A percentile compares a stretch with the other conserved stretches of the same genome.
These are phyloP conservation scores for Bidens hawaiensis DNA, from an alignment of 140 eudicot species.

Conservation along the genomic window DNA sequence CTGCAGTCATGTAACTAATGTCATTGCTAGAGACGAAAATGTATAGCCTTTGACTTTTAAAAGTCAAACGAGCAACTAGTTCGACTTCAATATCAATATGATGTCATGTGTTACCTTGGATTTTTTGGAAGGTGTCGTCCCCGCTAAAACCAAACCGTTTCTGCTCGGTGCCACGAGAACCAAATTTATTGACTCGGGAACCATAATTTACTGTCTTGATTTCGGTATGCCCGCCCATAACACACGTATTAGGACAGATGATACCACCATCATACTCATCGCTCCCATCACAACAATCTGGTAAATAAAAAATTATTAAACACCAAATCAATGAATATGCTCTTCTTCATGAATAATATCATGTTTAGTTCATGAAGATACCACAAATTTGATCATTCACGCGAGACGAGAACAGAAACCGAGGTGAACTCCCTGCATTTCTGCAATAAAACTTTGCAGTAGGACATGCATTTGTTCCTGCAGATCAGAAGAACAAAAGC, in stretches of 20 bases:
- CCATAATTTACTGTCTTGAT: constrained; percentile 36
- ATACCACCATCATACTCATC: constrained; percentile 75
- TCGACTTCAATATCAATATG: neutral
- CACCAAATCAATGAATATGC: neutral
- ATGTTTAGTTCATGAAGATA: constrained; percentile 10
- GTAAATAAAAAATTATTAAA: neutral
- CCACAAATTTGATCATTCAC: constrained; percentile 95
- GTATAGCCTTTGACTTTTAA: neutral
- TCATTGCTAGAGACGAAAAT: constrained; percentile 8
- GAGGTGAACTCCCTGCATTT: constrained; percentile 85
- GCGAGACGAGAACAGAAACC: constrained; percentile 80
- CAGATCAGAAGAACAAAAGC: constrained; percentile 8
- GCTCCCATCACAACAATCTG: constrained; percentile 99
- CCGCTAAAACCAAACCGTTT: constrained; percentile 17
- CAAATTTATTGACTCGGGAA: constrained; percentile 19
- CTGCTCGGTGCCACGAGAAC: constrained; percentile 31
- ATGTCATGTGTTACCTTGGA: constrained; percentile 39
- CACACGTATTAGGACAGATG: constrained; percentile 73
- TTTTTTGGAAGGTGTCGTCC: constrained; percentile 47
- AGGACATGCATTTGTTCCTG: constrained; percentile 98
- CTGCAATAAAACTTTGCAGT: constrained; percentile 75
- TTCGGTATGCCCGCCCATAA: constrained; percentile 87
- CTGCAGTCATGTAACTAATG: constrained; percentile 36
- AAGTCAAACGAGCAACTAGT: neutral
- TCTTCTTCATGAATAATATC: neutral